Conservation (phyloP, 768 basidiomycete genomes). For the Lentinula raphanica region DNA sequence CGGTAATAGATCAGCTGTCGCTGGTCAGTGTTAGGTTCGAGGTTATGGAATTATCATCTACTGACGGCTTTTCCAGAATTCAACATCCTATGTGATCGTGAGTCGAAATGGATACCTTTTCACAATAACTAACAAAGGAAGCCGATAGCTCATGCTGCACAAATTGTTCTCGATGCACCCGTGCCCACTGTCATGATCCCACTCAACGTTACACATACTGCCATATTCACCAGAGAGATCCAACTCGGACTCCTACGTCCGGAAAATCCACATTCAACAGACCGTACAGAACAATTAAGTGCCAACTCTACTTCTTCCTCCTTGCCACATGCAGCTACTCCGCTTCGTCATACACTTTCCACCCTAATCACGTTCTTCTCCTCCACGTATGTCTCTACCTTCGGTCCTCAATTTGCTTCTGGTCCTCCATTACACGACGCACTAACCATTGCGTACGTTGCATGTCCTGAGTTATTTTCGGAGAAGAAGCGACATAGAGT, state of each 20-base stretch:
- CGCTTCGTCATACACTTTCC: slow-evolving; percentile 67
- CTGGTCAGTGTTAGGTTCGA: slow-evolving; percentile 38
- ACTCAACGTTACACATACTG: slow-evolving; percentile 84
- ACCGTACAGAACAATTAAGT: not conserved
- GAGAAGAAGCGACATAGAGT: slow-evolving; percentile 60
- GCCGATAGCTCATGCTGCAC: slow-evolving; percentile 66
- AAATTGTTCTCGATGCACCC: slow-evolving; percentile 62
- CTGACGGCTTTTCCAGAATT: slow-evolving; percentile 43
- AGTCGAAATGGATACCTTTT: slow-evolving; percentile 18
- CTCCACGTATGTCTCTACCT: slow-evolving; percentile 63
- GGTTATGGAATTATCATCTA: not conserved
- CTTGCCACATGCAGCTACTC: slow-evolving; percentile 32
- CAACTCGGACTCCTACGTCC: slow-evolving; percentile 49
- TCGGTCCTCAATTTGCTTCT: slow-evolving; percentile 58
- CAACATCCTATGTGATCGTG: slow-evolving; percentile 80
- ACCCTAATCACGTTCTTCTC: slow-evolving; percentile 75
- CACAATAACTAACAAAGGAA: not conserved
- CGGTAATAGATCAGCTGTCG: slow-evolving; percentile 75
- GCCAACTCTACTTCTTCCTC: not conserved
- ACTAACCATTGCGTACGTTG: slow-evolving; percentile 73
- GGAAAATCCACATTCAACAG: slow-evolving; percentile 7
- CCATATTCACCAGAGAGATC: slow-evolving; percentile 58
- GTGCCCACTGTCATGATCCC: slow-evolving; percentile 68
- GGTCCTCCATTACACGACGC: slow-evolving; percentile 89
- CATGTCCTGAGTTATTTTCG: slow-evolving; percentile 59